phyloP scores from a whole-genome alignment of 2,329 filamentous ascomycete species.

The Xylariaceae sp. region DNA sequence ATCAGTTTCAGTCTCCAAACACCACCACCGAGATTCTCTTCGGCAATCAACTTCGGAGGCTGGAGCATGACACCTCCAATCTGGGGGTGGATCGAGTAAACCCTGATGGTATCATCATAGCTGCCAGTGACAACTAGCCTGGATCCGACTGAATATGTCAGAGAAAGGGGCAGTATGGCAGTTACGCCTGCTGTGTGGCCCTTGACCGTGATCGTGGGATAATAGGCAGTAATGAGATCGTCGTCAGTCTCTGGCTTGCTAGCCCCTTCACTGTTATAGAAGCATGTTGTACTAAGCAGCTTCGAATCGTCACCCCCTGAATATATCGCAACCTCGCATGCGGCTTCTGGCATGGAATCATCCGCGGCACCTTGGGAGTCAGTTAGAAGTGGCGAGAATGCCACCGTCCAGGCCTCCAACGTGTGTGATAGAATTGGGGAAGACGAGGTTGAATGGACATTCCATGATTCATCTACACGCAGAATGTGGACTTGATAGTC shows the following conservation, averaged over 20 bases:
- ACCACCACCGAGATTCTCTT: constrained; percentile 66
- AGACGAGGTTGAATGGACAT: constrained; percentile 30
- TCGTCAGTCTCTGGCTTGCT: constrained; percentile 12
- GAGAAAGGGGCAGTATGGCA: constrained; percentile 67
- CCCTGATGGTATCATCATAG: constrained; percentile 79
- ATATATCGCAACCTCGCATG: constrained; percentile 42
- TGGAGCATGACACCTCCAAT: constrained; percentile 37
- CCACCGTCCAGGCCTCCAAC: constrained; percentile 70
- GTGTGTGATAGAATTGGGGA: constrained; percentile 44
- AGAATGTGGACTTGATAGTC: constrained; percentile 58
- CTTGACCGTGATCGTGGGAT: constrained; percentile 35
- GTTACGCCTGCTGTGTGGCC: constrained; percentile 81
- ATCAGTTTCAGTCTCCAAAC: constrained; percentile 81
- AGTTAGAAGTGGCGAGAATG: constrained; percentile 44
- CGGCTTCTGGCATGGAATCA: constrained; percentile 9
- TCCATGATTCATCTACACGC: constrained; percentile 40
- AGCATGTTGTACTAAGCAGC: constrained; percentile 45
- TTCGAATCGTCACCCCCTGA: constrained; percentile 73
- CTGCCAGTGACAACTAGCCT: constrained; percentile 74
- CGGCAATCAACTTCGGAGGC: constrained; percentile 51
- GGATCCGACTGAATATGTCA: constrained; percentile 38
- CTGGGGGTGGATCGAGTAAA: constrained; percentile 50
- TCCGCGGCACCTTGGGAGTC: neutral
- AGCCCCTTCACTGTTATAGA: constrained; percentile 12
- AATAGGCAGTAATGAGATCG: constrained; percentile 18